A percentile compares a stretch with the other conserved stretches of the same genome.
Conservation (phyloP, 192 early-diverging fungal genomes). For the Backusella luteola region DNA sequence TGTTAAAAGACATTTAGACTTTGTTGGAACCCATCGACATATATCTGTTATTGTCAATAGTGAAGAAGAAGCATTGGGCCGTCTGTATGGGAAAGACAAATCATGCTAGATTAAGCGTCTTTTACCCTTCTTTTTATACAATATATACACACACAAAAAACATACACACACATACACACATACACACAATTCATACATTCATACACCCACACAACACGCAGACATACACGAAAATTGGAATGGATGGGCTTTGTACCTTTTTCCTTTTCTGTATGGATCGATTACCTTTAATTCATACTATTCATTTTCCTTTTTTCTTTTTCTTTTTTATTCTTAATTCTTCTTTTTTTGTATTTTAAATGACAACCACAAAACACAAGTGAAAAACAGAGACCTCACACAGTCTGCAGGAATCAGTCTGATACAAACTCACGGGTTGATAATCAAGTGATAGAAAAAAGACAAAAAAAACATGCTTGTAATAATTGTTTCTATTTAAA, state of each 20-base stretch:
- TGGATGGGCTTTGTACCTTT: background rate
- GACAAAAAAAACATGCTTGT: background rate
- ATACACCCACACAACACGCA: background rate
- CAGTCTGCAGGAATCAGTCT: background rate
- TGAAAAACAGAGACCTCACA: background rate
- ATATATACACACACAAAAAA: background rate
- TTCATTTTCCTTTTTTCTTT: background rate
- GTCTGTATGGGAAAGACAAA: background rate
- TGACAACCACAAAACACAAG: background rate
- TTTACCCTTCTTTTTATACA: background rate
- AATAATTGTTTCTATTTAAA: background rate
- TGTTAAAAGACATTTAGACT: conserved; percentile 16
- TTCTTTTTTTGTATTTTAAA: background rate
- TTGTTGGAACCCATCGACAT: background rate
- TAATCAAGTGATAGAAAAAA: background rate
- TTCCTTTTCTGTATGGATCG: background rate
- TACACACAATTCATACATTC: background rate
- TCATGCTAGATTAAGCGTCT: background rate
- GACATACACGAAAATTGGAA: background rate
- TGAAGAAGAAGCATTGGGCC: background rate
- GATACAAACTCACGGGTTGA: conserved; percentile 3
- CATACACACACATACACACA: background rate
- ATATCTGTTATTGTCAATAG: background rate
- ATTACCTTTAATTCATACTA: background rate
- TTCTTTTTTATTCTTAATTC: background rate